These are phyloP conservation scores for Yarrowia divulgata DNA, from an alignment of 805 yeast genomes.

Conservation along the genomic window DNA sequence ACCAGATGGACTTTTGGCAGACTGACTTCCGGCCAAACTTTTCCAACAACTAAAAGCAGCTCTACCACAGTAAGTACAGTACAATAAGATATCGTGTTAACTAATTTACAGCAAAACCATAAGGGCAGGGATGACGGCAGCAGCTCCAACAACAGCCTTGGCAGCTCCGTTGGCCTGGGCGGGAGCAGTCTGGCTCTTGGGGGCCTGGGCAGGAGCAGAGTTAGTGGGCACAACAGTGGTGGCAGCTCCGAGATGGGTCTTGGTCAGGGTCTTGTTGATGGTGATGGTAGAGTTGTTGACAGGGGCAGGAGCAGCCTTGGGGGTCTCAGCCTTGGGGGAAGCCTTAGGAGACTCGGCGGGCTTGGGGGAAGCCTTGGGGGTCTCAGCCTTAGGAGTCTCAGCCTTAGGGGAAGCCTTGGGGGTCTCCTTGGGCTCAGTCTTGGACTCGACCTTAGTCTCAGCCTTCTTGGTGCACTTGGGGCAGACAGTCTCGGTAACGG, in stretches of 20 bases:
- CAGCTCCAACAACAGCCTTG: slow-evolving; percentile 10
- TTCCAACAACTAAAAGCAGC: no score
- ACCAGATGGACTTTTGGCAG: no score
- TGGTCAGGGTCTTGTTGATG: neutral
- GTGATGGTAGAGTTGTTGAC: neutral
- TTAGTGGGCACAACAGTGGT: neutral
- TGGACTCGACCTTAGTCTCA: neutral
- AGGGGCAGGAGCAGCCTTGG: neutral
- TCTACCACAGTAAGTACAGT: no score
- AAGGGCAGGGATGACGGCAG: slow-evolving; percentile 1
- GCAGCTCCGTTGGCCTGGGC: slow-evolving; percentile 19
- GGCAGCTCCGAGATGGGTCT: slow-evolving; percentile 3
- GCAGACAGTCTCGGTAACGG: slow-evolving; percentile 17
- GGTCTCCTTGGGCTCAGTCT: neutral
- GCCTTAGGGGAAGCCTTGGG: slow-evolving; percentile 9
- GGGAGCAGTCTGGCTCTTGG: neutral
- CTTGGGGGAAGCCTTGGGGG: neutral
- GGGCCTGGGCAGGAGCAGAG: slow-evolving; percentile 14
- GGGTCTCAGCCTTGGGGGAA: neutral
- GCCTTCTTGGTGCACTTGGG: slow-evolving; percentile 20
- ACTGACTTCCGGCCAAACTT: no score
- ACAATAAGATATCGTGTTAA: no score
- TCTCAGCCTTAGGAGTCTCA: neutral
- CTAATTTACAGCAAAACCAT: neutral
- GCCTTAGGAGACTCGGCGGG: neutral